Percentiles rank a stretch among this genome's conserved stretches.
Evolutionary conservation across 306 rosid genomes (phyloP).

Genomic region (Betula pendula): DNA sequence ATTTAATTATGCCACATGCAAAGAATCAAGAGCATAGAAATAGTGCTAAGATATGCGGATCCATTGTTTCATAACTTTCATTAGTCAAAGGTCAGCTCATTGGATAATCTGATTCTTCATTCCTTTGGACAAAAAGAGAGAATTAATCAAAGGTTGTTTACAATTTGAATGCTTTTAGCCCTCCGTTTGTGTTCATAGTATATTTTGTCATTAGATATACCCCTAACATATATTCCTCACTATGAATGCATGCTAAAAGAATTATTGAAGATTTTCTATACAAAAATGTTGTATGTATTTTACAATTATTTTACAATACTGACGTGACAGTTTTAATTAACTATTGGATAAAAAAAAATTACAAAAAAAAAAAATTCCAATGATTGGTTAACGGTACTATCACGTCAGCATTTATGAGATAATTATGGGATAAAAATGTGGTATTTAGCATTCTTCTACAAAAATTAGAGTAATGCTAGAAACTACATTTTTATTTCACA

Average conservation of each 20-base stretch:
- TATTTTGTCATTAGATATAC: not conserved
- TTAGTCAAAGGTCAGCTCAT: slow-evolving; percentile 45
- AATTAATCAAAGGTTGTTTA: slow-evolving; percentile 30
- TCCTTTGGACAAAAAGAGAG: slow-evolving; percentile 27
- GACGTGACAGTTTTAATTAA: too few species aligned
- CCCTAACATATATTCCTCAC: slow-evolving; percentile 35
- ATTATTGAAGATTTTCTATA: not conserved
- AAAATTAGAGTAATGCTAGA: too few species aligned
- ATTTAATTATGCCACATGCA: slow-evolving; percentile 33
- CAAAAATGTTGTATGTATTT: too few species aligned
- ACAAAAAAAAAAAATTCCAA: too few species aligned
- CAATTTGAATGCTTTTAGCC: slow-evolving; percentile 25
- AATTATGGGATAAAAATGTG: too few species aligned
- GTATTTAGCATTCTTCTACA: too few species aligned
- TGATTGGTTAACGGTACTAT: too few species aligned
- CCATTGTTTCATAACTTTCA: slow-evolving; percentile 33
- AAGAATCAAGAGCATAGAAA: slow-evolving; percentile 20
- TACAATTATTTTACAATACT: too few species aligned
- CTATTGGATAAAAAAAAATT: too few species aligned
- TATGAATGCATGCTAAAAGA: too few species aligned
- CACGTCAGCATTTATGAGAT: too few species aligned
- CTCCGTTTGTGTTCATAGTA: not conserved
- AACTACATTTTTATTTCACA: too few species aligned
- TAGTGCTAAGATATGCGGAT: slow-evolving; percentile 33
- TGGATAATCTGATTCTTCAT: slow-evolving; percentile 40